Percentiles rank a stretch among this genome's conserved stretches.
phyloP scores from a whole-genome alignment of 805 yeast species.

The Spathaspora boniae region DNA sequence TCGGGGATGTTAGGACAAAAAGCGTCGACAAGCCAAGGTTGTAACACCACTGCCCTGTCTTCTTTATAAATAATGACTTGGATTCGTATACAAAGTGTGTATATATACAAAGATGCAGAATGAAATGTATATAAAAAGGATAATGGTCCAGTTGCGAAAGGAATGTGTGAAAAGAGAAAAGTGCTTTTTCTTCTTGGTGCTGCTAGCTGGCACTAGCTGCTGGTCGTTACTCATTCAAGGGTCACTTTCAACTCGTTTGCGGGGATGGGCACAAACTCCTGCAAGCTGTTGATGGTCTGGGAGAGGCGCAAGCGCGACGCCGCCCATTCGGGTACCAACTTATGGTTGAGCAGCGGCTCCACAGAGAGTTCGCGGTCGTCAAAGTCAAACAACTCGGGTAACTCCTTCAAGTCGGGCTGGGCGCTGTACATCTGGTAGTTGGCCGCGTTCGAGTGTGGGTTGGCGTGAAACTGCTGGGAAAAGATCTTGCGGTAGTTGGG shows the following conservation, averaged over 20 bases:
- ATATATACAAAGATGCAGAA: background rate
- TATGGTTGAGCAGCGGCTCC: constrained; percentile 35
- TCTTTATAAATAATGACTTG: no score
- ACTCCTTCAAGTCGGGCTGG: constrained; percentile 39
- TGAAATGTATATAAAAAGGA: background rate
- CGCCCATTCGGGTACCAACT: constrained; percentile 42
- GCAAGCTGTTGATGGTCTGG: constrained; percentile 23
- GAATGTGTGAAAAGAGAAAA: constrained; percentile 1
- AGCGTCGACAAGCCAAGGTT: constrained; percentile 35
- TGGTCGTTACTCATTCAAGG: constrained; percentile 21
- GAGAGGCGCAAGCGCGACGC: constrained; percentile 18
- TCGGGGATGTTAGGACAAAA: constrained; percentile 14
- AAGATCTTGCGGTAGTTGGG: constrained; percentile 43
- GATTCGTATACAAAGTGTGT: background rate
- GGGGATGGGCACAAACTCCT: constrained; percentile 38
- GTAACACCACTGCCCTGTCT: constrained; percentile 12
- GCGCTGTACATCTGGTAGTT: constrained; percentile 36
- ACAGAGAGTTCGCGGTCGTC: constrained; percentile 49
- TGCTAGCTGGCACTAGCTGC: background rate
- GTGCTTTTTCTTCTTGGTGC: background rate
- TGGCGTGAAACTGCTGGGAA: constrained; percentile 33
- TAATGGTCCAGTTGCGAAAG: background rate
- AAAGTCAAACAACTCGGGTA: constrained; percentile 53
- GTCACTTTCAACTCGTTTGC: constrained; percentile 34
- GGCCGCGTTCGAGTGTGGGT: constrained; percentile 35